Evolutionary conservation across 208 protist species (phyloP).

Genomic region (Leishmania aethiopica): DNA sequence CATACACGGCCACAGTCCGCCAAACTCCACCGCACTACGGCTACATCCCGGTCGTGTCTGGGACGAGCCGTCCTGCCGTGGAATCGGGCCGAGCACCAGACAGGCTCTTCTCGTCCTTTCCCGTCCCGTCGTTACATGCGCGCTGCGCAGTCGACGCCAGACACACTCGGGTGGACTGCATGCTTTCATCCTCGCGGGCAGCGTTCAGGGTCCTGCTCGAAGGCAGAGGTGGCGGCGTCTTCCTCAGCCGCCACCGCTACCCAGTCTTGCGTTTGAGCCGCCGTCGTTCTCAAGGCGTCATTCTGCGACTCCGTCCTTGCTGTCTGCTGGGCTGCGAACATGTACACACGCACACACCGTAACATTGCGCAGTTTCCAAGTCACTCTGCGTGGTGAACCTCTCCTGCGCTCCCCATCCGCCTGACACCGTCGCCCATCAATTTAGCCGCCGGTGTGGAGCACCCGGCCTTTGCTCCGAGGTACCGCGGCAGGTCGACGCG

Average conservation of each 20-base stretch:
- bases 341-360: too few species aligned
- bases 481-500: too few species aligned
- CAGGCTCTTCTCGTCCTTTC: neutral
- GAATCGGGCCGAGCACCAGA: too few species aligned
- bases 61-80: neutral
- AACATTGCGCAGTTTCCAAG: too few species aligned
- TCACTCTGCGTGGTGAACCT: too few species aligned
- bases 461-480: too few species aligned
- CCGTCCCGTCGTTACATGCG: neutral
- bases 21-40: neutral
- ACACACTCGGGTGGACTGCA: neutral
- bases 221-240: neutral
- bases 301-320: neutral
- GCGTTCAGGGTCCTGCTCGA: too few species aligned
- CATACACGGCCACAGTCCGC: neutral
- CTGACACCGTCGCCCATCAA: too few species aligned
- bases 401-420: too few species aligned
- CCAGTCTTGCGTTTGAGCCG: neutral
- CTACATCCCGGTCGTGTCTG: neutral
- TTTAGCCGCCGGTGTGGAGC: too few species aligned
- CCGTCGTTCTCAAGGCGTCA: neutral
- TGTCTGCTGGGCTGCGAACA: neutral
- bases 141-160: too few species aligned
- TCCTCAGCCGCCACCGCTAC: neutral
- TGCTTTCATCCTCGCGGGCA: neutral